These are phyloP conservation scores for Crepidotus variabilis DNA, from an alignment of 768 basidiomycete genomes.

Conservation along the genomic window DNA sequence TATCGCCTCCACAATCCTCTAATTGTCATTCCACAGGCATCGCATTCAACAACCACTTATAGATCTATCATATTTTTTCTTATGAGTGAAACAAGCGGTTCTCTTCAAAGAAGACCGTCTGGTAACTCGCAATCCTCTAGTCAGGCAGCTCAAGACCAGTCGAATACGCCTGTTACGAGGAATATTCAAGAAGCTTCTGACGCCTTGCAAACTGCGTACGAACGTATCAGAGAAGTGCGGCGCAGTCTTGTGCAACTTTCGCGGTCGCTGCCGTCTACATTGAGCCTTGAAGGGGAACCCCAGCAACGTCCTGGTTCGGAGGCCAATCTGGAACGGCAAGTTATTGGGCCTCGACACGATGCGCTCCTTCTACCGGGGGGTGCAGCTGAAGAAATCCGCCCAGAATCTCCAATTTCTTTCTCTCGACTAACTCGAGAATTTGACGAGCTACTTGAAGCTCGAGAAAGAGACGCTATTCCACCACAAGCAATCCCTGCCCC, in stretches of 20 bases:
- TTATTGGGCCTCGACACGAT: conserved; percentile 37
- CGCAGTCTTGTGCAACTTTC: conserved; percentile 44
- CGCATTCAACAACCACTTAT: no score
- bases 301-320: conserved; percentile 8
- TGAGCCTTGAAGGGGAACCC: conserved; percentile 7
- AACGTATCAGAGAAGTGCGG: conserved; percentile 51
- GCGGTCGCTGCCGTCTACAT: conserved; percentile 23
- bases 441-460: neutral
- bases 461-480: neutral
- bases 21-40: no score
- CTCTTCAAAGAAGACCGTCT: neutral
- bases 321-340: conserved; percentile 15
- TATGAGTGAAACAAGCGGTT: conserved; percentile 1
- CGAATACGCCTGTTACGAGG: conserved; percentile 11
- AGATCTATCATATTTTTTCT: neutral
- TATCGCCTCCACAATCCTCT: no score
- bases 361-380: conserved; percentile 31
- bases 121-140: no score
- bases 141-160: conserved; percentile 5
- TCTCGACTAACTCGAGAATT: neutral
- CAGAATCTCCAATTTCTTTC: neutral
- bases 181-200: conserved; percentile 44
- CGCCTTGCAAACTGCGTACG: conserved; percentile 53
- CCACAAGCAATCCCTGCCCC: neutral
- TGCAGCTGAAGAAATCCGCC: neutral